Evolutionary conservation across 2,329 filamentous ascomycete genomes (phyloP).

Genomic region (Fusarium piperis): DNA sequence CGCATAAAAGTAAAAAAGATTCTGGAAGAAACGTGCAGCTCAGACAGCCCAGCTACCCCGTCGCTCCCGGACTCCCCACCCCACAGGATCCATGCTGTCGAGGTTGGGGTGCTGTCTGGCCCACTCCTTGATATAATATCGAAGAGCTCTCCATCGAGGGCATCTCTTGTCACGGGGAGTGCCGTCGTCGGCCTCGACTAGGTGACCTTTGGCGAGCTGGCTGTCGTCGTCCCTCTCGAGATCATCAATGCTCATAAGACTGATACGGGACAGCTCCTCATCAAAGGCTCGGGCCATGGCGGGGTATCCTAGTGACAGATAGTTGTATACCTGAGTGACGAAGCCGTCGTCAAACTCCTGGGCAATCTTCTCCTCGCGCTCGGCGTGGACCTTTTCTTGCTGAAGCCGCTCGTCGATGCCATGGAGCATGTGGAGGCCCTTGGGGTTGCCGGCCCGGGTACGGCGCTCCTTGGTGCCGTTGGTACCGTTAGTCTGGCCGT

Average conservation of each 20-base stretch:
- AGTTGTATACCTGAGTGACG: conserved; percentile 97
- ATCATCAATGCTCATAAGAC: conserved; percentile 72
- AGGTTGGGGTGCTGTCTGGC: conserved; percentile 85
- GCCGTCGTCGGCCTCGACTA: conserved; percentile 64
- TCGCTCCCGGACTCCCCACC: conserved; percentile 74
- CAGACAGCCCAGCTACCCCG: conserved; percentile 79
- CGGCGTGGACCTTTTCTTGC: conserved; percentile 60
- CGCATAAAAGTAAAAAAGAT: neutral
- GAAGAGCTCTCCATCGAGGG: conserved; percentile 84
- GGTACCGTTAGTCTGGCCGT: conserved; percentile 21
- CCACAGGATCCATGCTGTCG: conserved; percentile 65
- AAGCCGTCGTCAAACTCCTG: conserved; percentile 84
- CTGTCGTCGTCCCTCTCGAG: conserved; percentile 76
- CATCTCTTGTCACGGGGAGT: conserved; percentile 62
- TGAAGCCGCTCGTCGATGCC: conserved; percentile 62
- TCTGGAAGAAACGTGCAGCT: conserved; percentile 8
- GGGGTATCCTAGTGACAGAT: conserved; percentile 91
- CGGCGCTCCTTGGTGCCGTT: conserved; percentile 39
- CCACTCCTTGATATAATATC: conserved; percentile 88
- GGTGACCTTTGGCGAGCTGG: conserved; percentile 74
- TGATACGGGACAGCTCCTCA: conserved; percentile 84
- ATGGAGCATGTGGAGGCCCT: conserved; percentile 60
- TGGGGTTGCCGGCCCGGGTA: conserved; percentile 47
- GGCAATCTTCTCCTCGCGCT: conserved; percentile 63
- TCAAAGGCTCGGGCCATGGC: conserved; percentile 86